Evolutionary conservation across 1,284 basidiomycete genomes (phyloP).

Genomic region (Ganoderma boninense): DNA sequence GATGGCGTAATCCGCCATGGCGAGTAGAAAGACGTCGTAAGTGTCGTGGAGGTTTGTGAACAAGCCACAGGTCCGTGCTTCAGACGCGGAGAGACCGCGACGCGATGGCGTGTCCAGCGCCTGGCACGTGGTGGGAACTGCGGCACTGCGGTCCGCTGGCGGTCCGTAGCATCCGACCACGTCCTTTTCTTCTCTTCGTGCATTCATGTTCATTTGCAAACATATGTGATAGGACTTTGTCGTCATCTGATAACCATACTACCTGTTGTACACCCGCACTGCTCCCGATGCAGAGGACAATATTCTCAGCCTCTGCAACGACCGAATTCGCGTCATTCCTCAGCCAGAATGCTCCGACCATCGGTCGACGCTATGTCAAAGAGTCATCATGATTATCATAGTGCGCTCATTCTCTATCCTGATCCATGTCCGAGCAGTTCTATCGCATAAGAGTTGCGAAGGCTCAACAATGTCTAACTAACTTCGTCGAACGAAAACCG

Average conservation of each 20-base stretch:
- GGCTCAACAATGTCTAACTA: too few species aligned
- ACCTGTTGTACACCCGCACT: too few species aligned
- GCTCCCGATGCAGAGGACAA: too few species aligned
- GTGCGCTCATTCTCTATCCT: neutral
- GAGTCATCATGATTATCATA: neutral
- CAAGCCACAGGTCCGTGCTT: neutral
- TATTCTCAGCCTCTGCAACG: too few species aligned
- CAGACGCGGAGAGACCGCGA: neutral
- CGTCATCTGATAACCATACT: too few species aligned
- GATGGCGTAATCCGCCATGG: conserved; percentile 21
- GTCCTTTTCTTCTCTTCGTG: too few species aligned
- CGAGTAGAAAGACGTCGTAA: neutral
- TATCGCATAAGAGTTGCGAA: neutral
- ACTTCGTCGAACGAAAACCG: too few species aligned
- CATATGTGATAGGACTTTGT: too few species aligned
- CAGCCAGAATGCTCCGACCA: too few species aligned
- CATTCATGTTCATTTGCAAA: too few species aligned
- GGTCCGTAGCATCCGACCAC: neutral
- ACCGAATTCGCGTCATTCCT: too few species aligned
- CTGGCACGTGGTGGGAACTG: conserved; percentile 9
- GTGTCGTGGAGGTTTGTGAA: conserved; percentile 1
- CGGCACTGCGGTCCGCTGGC: neutral
- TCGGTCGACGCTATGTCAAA: neutral
- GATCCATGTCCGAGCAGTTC: neutral
- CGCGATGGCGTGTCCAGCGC: conserved; percentile 3